Conservation (phyloP, 805 yeast species). For the Wickerhamiella domercqiae region DNA sequence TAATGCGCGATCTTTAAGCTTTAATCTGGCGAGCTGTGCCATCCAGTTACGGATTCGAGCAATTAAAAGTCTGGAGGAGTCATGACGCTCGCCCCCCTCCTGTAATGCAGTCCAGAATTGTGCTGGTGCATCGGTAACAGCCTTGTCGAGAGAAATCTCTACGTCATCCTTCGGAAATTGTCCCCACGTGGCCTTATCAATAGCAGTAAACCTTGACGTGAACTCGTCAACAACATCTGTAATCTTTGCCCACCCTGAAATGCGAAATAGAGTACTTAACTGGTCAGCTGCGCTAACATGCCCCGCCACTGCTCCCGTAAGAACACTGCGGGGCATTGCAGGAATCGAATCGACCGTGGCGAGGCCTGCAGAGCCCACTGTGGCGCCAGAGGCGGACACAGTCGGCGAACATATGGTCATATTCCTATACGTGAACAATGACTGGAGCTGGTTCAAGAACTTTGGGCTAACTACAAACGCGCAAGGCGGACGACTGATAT, state of each 20-base stretch:
- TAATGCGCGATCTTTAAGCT: constrained; percentile 1
- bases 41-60: constrained; percentile 11
- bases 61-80: neutral
- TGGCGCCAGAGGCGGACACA: too few relatives aligned
- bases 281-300: neutral
- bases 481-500: too few relatives aligned
- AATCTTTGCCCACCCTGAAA: neutral
- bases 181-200: neutral
- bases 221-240: neutral
- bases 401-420: too few relatives aligned
- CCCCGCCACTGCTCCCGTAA: neutral
- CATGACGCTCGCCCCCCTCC: neutral
- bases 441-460: too few relatives aligned
- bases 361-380: neutral
- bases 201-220: neutral
- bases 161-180: neutral
- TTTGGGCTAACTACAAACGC: too few relatives aligned
- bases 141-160: neutral
- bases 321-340: neutral
- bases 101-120: neutral
- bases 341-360: neutral
- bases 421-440: too few relatives aligned
- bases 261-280: neutral
- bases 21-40: constrained; percentile 4
- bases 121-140: neutral